Evolutionary conservation across 2,329 filamentous ascomycete genomes (phyloP).

Genomic region (Bipolaris bicolor): DNA sequence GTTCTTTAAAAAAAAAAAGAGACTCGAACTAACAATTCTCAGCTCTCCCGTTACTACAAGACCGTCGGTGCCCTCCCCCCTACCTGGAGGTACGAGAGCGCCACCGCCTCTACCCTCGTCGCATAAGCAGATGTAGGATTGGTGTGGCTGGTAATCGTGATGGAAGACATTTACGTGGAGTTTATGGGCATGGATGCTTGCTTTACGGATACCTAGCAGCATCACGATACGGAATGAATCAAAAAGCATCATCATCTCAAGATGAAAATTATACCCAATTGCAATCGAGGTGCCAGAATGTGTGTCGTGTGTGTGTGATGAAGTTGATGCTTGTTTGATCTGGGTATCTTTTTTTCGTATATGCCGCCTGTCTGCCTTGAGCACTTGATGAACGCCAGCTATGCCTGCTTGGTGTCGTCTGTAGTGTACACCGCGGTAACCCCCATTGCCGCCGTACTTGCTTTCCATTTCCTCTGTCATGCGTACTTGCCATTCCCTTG

Average conservation of each 20-base stretch:
- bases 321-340: conserved; percentile 16
- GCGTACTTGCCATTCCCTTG: neutral
- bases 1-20: no score
- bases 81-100: conserved; percentile 99
- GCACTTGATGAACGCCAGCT: neutral
- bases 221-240: conserved; percentile 48
- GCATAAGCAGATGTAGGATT: conserved; percentile 49
- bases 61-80: conserved; percentile 82
- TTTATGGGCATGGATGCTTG: conserved; percentile 47
- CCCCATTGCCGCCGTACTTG: neutral
- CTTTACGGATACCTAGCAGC: conserved; percentile 44
- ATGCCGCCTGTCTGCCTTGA: conserved; percentile 9
- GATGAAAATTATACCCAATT: conserved; percentile 30
- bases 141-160: conserved; percentile 28
- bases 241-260: conserved; percentile 44
- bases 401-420: neutral
- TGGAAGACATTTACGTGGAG: conserved; percentile 43
- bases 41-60: conserved; percentile 98
- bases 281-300: conserved; percentile 19
- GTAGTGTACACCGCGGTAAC: neutral
- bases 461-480: neutral
- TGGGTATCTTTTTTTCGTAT: conserved; percentile 29
- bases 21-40: neutral
- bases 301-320: neutral
- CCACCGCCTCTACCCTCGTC: conserved; percentile 70